Evolutionary conservation across 768 basidiomycete species (phyloP).

Genomic region (Hericium coralloides): DNA sequence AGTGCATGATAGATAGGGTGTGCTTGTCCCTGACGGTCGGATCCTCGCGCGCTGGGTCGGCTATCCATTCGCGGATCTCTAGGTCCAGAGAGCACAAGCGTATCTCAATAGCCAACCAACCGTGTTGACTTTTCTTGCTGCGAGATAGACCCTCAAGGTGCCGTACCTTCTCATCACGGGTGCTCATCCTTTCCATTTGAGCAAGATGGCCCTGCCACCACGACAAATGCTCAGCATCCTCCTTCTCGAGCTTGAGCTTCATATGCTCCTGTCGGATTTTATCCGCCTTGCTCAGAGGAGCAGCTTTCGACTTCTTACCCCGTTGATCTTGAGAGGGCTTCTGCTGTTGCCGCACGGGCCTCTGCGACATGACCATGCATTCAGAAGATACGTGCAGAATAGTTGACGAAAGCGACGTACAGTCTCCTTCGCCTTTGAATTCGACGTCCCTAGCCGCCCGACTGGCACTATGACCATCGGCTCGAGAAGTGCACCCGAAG

Average conservation of each 20-base stretch:
- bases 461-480: slow-evolving; percentile 44
- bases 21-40: slow-evolving; percentile 34
- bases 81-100: slow-evolving; percentile 45
- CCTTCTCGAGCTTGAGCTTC: slow-evolving; percentile 29
- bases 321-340: slow-evolving; percentile 7
- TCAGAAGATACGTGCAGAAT: too few relatives aligned
- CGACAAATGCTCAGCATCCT: slow-evolving; percentile 7
- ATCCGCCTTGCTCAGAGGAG: slow-evolving; percentile 28
- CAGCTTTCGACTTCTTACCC: slow-evolving; percentile 21
- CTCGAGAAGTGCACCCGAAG: slow-evolving; percentile 42
- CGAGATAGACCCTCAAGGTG: slow-evolving; percentile 31
- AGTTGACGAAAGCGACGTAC: too few relatives aligned
- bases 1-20: slow-evolving; percentile 36
- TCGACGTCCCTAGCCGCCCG: slow-evolving; percentile 14
- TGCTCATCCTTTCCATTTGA: slow-evolving; percentile 25
- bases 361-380: not conserved
- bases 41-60: slow-evolving; percentile 30
- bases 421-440: not conserved
- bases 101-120: slow-evolving; percentile 40
- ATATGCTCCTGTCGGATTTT: slow-evolving; percentile 35
- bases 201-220: slow-evolving; percentile 51
- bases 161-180: slow-evolving; percentile 23
- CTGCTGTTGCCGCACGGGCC: not conserved
- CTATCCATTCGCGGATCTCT: slow-evolving; percentile 43
- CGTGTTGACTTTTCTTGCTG: slow-evolving; percentile 35